Base-by-base conservation (phyloP, 106 monocot genomes). In the Vanilla planifolia region DNA sequence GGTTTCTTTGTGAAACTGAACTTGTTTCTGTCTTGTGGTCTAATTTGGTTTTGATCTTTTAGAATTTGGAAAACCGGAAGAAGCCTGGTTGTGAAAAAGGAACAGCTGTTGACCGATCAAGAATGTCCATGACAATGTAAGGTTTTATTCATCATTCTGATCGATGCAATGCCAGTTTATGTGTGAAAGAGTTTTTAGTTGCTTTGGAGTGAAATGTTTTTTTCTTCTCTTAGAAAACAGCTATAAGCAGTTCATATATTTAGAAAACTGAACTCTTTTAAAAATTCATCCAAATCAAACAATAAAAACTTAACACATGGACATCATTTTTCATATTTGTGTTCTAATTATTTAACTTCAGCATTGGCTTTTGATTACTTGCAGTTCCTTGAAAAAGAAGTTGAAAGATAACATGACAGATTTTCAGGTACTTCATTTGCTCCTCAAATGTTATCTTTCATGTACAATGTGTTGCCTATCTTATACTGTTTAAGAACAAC, bases 11-110 rank as follows among this genome's bases (percentile, higher is more conserved):
- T 5, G 2, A 45, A 45, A 45, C 16, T 5, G 1, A 16, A 16
- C 40, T 40, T 40, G 4, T 5, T 40, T 9, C 14, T 40, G 3
- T 40, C 7, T 14, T 9, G 40, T 14, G 40, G 40, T 40, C 40
- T 9, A 40, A 9, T 7, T 40, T 40, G 14, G 14, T 40, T 5
- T 9, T 1, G 40, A 40, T 39, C 11, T 11, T 59, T 2, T 33
- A 85, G 85, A 85, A 85, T 68, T 55, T 85, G 47, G 26, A 30
- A n/a, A 85, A 71, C 46, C 55, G 85, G 59, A 47, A 63, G 4
- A 77, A 77, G 55, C 66, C 73, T 43, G 77, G 77, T 3, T 85
- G 85, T 55, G 85, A 64, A 13, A 80, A 85, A 52, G 85, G 85
- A 36, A 85, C 85, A 36, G 70, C 73, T 20, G 73, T 85, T 9